These are phyloP conservation scores for Mucor ambiguus DNA, from an alignment of 371 early-diverging fungal species.

Conservation along the genomic window DNA sequence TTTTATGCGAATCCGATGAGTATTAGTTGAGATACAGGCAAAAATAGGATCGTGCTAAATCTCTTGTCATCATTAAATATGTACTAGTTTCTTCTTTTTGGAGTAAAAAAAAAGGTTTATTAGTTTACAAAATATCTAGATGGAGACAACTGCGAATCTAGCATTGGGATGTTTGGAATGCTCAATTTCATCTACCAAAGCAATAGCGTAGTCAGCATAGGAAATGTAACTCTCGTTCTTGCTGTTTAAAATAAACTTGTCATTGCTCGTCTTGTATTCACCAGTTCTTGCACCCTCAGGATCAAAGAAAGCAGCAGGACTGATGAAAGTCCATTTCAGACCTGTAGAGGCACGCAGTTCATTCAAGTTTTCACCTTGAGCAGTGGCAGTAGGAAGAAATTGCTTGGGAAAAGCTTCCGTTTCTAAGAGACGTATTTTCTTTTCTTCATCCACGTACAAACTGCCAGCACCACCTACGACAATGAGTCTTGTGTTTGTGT, in stretches of 20 bases:
- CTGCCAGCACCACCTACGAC: slow-evolving; percentile 7
- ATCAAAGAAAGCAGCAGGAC: slow-evolving; percentile 11
- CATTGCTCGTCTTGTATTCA: neutral
- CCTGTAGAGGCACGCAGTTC: neutral
- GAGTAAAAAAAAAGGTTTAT: neutral
- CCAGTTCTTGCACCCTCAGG: slow-evolving; percentile 6
- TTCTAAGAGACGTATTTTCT: neutral
- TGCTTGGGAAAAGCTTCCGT: slow-evolving; percentile 1
- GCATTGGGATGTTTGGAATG: neutral
- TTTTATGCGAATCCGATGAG: too few relatives aligned
- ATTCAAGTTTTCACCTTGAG: neutral
- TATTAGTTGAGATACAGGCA: too few relatives aligned
- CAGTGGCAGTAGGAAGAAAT: neutral
- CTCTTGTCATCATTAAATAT: too few relatives aligned
- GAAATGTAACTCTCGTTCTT: slow-evolving; percentile 4
- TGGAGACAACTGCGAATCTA: slow-evolving; percentile 6
- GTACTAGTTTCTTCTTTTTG: neutral
- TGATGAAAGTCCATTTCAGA: slow-evolving; percentile 5
- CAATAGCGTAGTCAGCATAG: slow-evolving; percentile 9
- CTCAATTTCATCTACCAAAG: slow-evolving; percentile 8
- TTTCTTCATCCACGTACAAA: slow-evolving; percentile 3
- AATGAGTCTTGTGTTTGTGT: slow-evolving; percentile 1
- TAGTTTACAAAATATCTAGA: neutral
- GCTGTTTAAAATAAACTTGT: slow-evolving; percentile 5
- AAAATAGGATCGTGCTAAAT: too few relatives aligned